Evolutionary conservation across 2,329 filamentous ascomycete species (phyloP).

Genomic region (Canariomyces notabilis): DNA sequence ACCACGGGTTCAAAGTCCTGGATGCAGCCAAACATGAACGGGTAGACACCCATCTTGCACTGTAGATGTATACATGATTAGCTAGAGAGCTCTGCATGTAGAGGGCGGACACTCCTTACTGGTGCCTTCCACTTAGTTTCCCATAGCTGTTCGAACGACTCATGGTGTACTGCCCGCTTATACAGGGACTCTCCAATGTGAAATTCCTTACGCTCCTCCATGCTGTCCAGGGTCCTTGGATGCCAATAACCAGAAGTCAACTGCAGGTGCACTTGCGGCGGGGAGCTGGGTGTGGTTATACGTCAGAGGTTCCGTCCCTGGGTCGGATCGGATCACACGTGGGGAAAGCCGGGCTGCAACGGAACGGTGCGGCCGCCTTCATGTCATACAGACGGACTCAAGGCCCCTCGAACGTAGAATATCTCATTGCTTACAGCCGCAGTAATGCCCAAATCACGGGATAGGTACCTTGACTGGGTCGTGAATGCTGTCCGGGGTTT

Average conservation of each 20-base stretch:
- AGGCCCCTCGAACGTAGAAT: too few relatives aligned
- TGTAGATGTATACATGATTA: slow-evolving; percentile 2
- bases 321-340: not conserved
- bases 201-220: not conserved
- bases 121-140: slow-evolving; percentile 21
- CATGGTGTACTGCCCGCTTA: slow-evolving; percentile 15
- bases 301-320: too few relatives aligned
- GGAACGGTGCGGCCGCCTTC: too few relatives aligned
- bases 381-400: too few relatives aligned
- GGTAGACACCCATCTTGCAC: slow-evolving; percentile 31
- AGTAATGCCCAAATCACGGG: not conserved
- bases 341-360: not conserved
- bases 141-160: slow-evolving; percentile 22
- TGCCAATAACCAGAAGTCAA: not conserved
- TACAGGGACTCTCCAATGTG: slow-evolving; percentile 14
- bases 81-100: not conserved
- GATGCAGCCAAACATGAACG: slow-evolving; percentile 32
- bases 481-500: too few relatives aligned
- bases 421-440: not conserved
- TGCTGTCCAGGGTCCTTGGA: not conserved
- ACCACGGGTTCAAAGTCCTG: slow-evolving; percentile 32
- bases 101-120: slow-evolving; percentile 1
- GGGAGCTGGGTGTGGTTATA: too few relatives aligned
- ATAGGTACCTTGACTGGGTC: too few relatives aligned
- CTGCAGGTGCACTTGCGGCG: not conserved